Percentiles rank a stretch among this genome's conserved stretches.
These are phyloP conservation scores for Botrytis cinerea DNA, from an alignment of 2,329 filamentous ascomycete species.

Conservation along the genomic window DNA sequence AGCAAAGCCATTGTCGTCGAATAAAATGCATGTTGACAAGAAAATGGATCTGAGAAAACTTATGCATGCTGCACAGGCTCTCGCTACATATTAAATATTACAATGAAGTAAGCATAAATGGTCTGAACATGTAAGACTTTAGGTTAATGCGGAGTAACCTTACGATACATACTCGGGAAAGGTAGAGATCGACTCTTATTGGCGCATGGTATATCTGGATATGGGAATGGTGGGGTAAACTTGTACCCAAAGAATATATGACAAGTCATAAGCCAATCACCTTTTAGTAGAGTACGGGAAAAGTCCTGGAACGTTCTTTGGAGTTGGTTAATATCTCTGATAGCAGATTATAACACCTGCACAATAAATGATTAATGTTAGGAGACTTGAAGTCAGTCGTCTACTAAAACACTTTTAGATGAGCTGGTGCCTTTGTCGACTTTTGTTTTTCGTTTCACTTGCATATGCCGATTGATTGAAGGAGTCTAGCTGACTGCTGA, in stretches of 20 bases:
- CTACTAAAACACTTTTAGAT: background rate
- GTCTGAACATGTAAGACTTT: conserved; percentile 3
- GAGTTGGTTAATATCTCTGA: background rate
- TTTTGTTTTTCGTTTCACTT: background rate
- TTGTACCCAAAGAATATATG: background rate
- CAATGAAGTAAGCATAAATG: background rate
- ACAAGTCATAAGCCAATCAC: background rate
- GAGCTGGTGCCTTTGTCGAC: background rate
- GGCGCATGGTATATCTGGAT: background rate
- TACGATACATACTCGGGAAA: background rate
- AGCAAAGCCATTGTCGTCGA: background rate
- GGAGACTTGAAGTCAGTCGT: background rate
- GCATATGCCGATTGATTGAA: background rate
- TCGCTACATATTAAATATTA: background rate
- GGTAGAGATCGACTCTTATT: background rate
- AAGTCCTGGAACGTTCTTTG: too few species aligned
- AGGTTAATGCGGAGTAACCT: background rate
- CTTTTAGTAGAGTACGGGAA: too few species aligned
- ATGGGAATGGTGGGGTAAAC: background rate
- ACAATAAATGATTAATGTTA: background rate
- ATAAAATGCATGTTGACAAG: background rate
- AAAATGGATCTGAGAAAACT: background rate
- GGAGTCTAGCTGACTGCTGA: background rate
- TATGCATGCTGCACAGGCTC: background rate
- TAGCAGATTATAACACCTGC: background rate